phyloP scores from a whole-genome alignment of 2,329 filamentous ascomycete genomes.

The Neospermospora avenae region DNA sequence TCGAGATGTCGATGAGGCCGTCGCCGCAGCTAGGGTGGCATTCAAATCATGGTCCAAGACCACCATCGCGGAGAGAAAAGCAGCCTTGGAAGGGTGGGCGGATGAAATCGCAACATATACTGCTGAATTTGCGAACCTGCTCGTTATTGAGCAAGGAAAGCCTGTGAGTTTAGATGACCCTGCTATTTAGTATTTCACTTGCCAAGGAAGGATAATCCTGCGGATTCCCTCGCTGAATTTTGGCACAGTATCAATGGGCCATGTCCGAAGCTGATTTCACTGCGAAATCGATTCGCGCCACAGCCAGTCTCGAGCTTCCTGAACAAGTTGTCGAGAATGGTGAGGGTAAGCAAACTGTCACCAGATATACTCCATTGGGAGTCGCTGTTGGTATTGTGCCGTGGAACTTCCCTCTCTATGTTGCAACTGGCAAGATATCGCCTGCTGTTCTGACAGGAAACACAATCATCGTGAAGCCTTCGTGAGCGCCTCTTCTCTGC shows the following conservation, averaged over 20 bases:
- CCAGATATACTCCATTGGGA: slow-evolving; percentile 46
- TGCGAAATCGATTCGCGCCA: neutral
- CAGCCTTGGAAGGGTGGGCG: slow-evolving; percentile 34
- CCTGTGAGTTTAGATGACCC: slow-evolving; percentile 34
- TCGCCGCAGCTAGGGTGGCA: slow-evolving; percentile 38
- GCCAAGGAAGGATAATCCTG: neutral
- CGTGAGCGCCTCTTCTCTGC: slow-evolving; percentile 24
- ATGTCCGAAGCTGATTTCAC: neutral
- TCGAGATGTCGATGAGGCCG: slow-evolving; percentile 36
- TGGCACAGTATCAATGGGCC: neutral
- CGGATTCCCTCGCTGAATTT: neutral
- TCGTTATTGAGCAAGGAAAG: slow-evolving; percentile 50
- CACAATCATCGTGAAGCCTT: slow-evolving; percentile 56
- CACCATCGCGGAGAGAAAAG: slow-evolving; percentile 42
- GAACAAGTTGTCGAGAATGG: slow-evolving; percentile 20
- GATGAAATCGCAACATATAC: slow-evolving; percentile 30
- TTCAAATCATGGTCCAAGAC: slow-evolving; percentile 47
- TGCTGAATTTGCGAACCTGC: slow-evolving; percentile 43
- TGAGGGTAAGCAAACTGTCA: slow-evolving; percentile 37
- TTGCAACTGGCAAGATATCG: slow-evolving; percentile 48
- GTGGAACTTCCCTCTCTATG: slow-evolving; percentile 55
- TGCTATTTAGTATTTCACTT: neutral
- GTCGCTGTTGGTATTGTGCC: slow-evolving; percentile 54
- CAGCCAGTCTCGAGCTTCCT: neutral
- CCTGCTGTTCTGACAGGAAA: slow-evolving; percentile 50